Evolutionary conservation across 805 yeast species (phyloP).

Genomic region (Kluyveromyces starmeri): DNA sequence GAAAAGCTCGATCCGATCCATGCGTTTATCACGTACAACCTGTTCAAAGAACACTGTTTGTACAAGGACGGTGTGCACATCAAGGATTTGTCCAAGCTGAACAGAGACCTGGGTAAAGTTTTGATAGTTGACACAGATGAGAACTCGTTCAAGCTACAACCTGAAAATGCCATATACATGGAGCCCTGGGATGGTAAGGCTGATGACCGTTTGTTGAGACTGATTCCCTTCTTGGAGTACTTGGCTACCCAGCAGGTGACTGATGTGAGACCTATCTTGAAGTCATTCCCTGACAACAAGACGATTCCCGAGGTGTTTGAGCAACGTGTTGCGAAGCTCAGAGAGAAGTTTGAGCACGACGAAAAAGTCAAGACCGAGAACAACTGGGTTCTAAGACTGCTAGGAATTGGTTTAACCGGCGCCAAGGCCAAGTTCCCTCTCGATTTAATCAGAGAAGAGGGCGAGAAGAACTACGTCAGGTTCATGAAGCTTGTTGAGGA

Average conservation of each 20-base stretch:
- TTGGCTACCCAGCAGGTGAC: conserved; percentile 76
- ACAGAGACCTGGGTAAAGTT: conserved; percentile 81
- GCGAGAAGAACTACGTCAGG: conserved; percentile 78
- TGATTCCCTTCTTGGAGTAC: conserved; percentile 92
- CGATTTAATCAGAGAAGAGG: conserved; percentile 84
- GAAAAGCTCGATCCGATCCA: conserved; percentile 89
- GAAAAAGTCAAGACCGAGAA: conserved; percentile 34
- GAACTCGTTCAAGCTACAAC: conserved; percentile 69
- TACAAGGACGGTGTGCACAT: conserved; percentile 82
- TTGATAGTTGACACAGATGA: conserved; percentile 71
- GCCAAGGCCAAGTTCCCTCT: conserved; percentile 49
- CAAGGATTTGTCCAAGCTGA: conserved; percentile 82
- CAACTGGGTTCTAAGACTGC: conserved; percentile 47
- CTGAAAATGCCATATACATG: conserved; percentile 86
- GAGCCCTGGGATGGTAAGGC: conserved; percentile 80
- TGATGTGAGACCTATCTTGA: conserved; percentile 85
- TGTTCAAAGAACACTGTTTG: conserved; percentile 80
- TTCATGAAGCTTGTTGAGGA: conserved; percentile 78
- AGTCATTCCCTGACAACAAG: conserved; percentile 57
- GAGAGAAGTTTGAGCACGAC: conserved; percentile 61
- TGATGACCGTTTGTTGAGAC: conserved; percentile 67
- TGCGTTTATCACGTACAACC: conserved; percentile 77
- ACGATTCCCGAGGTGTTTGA: conserved; percentile 72
- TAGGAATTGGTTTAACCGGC: conserved; percentile 42
- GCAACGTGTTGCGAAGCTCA: conserved; percentile 64